Percentiles rank a stretch among this genome's conserved stretches.
phyloP scores from a whole-genome alignment of 2,329 filamentous ascomycete genomes.

The Coleophoma cylindrospora region DNA sequence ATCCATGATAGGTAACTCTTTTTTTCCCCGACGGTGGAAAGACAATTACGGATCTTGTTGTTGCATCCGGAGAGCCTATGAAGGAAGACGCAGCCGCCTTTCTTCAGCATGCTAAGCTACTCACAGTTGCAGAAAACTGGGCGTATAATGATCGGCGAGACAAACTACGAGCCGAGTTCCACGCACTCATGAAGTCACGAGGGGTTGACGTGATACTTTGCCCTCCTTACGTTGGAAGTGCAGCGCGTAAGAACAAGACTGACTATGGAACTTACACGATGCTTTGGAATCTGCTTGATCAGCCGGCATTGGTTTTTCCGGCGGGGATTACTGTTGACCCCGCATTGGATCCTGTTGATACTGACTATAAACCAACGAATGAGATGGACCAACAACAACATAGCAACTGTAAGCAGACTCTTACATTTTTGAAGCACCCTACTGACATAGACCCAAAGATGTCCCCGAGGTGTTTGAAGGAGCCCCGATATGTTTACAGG shows the following conservation, averaged over 20 bases:
- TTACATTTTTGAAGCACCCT: too few species aligned
- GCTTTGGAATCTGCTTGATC: conserved; percentile 48
- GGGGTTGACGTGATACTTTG: conserved; percentile 35
- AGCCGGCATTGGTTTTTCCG: conserved; percentile 47
- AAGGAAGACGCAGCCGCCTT: conserved; percentile 11
- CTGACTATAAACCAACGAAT: conserved; percentile 29
- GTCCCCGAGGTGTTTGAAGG: conserved; percentile 42
- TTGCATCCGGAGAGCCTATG: conserved; percentile 49
- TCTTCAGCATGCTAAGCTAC: conserved; percentile 1
- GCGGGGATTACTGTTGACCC: conserved; percentile 46
- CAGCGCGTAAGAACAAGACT: not conserved
- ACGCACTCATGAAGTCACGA: conserved; percentile 15
- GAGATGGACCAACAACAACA: conserved; percentile 35
- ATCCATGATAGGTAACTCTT: conserved; percentile 16
- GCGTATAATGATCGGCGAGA: conserved; percentile 10
- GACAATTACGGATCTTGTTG: conserved; percentile 31
- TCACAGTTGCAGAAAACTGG: conserved; percentile 7
- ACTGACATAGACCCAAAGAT: conserved; percentile 26
- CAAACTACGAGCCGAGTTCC: conserved; percentile 4
- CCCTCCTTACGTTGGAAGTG: conserved; percentile 26
- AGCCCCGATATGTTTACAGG: conserved; percentile 40
- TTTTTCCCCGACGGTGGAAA: conserved; percentile 43
- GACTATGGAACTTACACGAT: conserved; percentile 17
- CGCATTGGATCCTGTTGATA: conserved; percentile 36
- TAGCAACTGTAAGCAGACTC: conserved; percentile 36